A percentile compares a stretch with the other conserved stretches of the same genome.
Conservation (phyloP, 208 protist genomes). For the Crithidia acanthocephali region DNA sequence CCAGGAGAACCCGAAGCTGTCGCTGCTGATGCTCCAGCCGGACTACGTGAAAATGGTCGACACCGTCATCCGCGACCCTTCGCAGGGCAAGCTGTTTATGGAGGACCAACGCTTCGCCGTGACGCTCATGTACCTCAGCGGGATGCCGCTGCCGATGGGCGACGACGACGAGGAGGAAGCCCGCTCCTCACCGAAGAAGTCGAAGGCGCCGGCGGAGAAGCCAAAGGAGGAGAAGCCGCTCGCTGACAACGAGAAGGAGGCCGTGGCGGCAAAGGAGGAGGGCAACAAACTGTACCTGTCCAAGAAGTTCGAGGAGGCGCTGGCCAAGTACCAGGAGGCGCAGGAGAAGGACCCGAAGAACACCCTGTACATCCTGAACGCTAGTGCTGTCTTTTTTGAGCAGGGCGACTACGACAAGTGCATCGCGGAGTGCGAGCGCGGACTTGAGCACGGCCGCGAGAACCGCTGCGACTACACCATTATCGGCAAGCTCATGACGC, state of each 20-base stretch:
- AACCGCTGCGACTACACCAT: conserved; percentile 94
- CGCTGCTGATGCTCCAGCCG: conserved; percentile 85
- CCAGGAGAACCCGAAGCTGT: conserved; percentile 86
- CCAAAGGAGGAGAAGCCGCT: conserved; percentile 46
- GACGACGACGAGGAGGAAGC: conserved; percentile 74
- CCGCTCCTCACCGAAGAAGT: conserved; percentile 30
- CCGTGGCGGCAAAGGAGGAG: conserved; percentile 87
- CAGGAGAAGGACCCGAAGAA: conserved; percentile 86
- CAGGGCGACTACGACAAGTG: conserved; percentile 93
- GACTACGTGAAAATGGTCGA: conserved; percentile 94
- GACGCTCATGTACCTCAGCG: conserved; percentile 84
- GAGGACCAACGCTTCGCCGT: conserved; percentile 89
- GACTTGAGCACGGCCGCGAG: conserved; percentile 86
- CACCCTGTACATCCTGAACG: conserved; percentile 90
- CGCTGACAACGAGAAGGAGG: conserved; percentile 66
- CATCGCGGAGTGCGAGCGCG: conserved; percentile 90
- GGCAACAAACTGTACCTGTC: conserved; percentile 96
- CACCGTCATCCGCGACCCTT: conserved; percentile 81
- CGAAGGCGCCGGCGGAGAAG: conserved; percentile 37
- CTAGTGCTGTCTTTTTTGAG: conserved; percentile 95
- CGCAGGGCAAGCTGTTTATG: conserved; percentile 63
- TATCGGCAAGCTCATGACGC: conserved; percentile 92
- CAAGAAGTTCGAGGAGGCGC: conserved; percentile 94
- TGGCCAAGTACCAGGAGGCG: conserved; percentile 90
- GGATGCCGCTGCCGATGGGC: conserved; percentile 63